These are phyloP conservation scores for Fusarium verticillioides DNA, from an alignment of 2,329 filamentous ascomycete genomes.

Conservation along the genomic window DNA sequence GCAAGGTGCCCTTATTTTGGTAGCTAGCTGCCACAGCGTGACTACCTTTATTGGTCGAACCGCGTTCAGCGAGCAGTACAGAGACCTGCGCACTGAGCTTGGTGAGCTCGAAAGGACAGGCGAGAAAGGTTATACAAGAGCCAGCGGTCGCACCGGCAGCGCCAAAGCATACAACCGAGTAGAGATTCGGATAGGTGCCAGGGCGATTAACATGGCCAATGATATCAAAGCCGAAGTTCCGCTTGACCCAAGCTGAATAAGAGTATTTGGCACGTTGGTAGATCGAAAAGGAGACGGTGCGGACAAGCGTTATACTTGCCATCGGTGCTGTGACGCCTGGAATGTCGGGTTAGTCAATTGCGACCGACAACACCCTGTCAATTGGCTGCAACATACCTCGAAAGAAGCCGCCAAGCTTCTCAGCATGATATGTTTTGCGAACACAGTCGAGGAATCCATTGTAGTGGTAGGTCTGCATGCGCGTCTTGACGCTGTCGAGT, in stretches of 20 bases:
- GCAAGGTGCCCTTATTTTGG: conserved; percentile 80
- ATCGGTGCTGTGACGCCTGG: conserved; percentile 82
- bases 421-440: conserved; percentile 77
- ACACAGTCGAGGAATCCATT: conserved; percentile 79
- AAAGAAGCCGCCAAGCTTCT: conserved; percentile 82
- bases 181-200: conserved; percentile 76
- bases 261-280: conserved; percentile 82
- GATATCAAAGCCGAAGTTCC: conserved; percentile 75
- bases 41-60: conserved; percentile 55
- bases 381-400: conserved; percentile 66
- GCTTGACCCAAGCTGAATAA: conserved; percentile 76
- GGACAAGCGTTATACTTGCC: conserved; percentile 79
- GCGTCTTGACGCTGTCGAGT: conserved; percentile 88
- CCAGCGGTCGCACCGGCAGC: conserved; percentile 82
- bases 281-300: conserved; percentile 82
- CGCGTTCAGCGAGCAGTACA: conserved; percentile 72
- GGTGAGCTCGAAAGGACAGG: conserved; percentile 90
- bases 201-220: conserved; percentile 76
- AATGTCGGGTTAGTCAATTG: conserved; percentile 24
- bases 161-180: conserved; percentile 80
- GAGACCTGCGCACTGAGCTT: conserved; percentile 89
- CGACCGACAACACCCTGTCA: not conserved
- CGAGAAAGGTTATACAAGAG: conserved; percentile 81
- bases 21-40: conserved; percentile 74
- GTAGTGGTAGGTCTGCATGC: conserved; percentile 89